These are phyloP conservation scores for Hypoxylon sp. DNA, from an alignment of 2,329 filamentous ascomycete species.

Conservation along the genomic window DNA sequence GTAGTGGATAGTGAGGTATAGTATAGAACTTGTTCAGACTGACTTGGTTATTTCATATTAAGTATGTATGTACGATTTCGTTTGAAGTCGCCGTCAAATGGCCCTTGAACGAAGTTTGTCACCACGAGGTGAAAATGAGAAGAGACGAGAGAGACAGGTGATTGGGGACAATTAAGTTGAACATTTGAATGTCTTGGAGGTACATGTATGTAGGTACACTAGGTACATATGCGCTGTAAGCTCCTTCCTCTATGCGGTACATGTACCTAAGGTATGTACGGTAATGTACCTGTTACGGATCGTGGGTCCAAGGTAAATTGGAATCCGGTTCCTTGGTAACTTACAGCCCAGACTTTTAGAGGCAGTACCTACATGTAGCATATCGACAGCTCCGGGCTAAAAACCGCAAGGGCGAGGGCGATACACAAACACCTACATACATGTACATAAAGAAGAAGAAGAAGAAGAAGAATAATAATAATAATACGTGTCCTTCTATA, in stretches of 20 bases:
- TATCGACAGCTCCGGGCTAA: slow-evolving; percentile 6
- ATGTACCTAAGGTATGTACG: neutral
- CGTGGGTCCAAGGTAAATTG: slow-evolving; percentile 24
- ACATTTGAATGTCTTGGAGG: neutral
- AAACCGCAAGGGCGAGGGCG: neutral
- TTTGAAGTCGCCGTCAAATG: neutral
- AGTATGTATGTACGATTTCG: neutral
- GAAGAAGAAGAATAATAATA: neutral
- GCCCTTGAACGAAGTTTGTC: slow-evolving; percentile 4
- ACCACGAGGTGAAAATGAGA: slow-evolving; percentile 11
- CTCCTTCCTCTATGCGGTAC: slow-evolving; percentile 6
- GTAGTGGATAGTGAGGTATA: slow-evolving; percentile 1
- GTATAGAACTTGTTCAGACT: slow-evolving; percentile 3
- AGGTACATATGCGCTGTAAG: neutral
- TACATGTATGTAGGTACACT: neutral
- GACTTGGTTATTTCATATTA: slow-evolving; percentile 24
- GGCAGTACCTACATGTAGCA: neutral
- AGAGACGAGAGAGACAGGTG: slow-evolving; percentile 10
- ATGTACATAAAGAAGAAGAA: too few species aligned
- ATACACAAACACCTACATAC: neutral
- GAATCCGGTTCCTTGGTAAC: slow-evolving; percentile 23
- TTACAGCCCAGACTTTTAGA: slow-evolving; percentile 2
- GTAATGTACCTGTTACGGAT: slow-evolving; percentile 22
- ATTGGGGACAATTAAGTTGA: slow-evolving; percentile 7
- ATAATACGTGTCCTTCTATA: slow-evolving; percentile 19